Base-by-base conservation (phyloP, 768 basidiomycete genomes). In the Pleurotus eryngii region DNA sequence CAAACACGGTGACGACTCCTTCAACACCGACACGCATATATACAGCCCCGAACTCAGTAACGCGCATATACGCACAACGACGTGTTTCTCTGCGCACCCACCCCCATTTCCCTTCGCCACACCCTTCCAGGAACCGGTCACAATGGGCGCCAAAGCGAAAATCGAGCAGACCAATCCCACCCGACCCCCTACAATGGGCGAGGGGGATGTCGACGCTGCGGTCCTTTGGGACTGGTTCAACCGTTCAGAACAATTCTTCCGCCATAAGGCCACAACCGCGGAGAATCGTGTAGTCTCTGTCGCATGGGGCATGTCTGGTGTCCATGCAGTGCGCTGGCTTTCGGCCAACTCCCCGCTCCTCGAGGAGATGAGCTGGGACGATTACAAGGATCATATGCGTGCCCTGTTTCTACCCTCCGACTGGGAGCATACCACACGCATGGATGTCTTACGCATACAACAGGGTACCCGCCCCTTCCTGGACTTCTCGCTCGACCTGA, bases 401-500 rank as follows among this genome's bases (percentile, higher is more conserved):
- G 11, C 17, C 2, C 55, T 56, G 12, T 67, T 59, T 35, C 55
- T 67, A 0, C 60, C 60, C 1, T 6, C n/a, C 1, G 51, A 66
- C 42, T 68, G 65, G 67, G 56, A 65, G n/a, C 18, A 26, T 0
- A 56, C 48, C 3, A 42, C 62, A 30, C 26, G 46, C 0, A 39
- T 15, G 15, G 2, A 57, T 1, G 60, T 64, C 15, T 27, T 60
- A 4, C 9, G 38, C 1, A 9, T 27, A 18, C 15, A 43, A 6
- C 53, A 49, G 15, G 20, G 53, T 0, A 42, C 48, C 2, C 55
- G 45, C 2, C 55, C 63, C 35, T 63, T 64, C 42, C 57, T 64
- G 37, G 58, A 61, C 15, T 70, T 54, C 57, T 58, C 59, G 0
- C 37, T 51, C 5, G 49, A 62, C 5, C 6, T 64, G 3, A 53